Evolutionary conservation across 1,284 basidiomycete genomes (phyloP), one percentile per base, ranked within the genome.

Genomic region (Fomes fomentarius): DNA sequence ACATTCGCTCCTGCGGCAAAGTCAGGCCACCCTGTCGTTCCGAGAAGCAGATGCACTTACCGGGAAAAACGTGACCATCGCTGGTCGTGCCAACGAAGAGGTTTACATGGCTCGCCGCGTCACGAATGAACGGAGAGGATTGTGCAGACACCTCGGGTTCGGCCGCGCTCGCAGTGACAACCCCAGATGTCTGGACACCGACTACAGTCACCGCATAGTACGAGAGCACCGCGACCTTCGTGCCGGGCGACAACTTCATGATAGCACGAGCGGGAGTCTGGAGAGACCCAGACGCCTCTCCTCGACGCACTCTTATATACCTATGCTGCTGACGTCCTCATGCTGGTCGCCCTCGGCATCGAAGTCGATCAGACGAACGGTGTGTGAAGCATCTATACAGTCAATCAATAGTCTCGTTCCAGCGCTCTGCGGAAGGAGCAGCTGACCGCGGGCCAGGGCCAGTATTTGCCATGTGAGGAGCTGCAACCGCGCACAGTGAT

Each of bases 1-100:
- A 84, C 64, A 1, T 81, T 84, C 1, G 82, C 84, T 39, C 84
- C 82, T 83, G 41, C 3, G 6, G 2, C n/a, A 15, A 8, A 3
- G 12, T 24, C 12, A 21, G 22, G 1, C 26, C 15, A 26, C 8
- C 9, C 12, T 10, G n/a, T 11, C 15, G 24, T n/a, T 40, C 19
- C 24, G 3, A 37, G 26, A 21, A 28, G 22, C 24, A 43, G 17
- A 7, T 19, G 7, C 30, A 56, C 68, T 31, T 49, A 81, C 83
- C 84, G 39, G 84, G 82, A 63, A 86, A 86, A 21, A 81, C 79
- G 66, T 86, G 82, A 0, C 84, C 84, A 11, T 80, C 82, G 57
- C 83, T 82, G 1, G 67, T 70, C 1, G 83, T 84, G 22, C 83
- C 83, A 26, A 85, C 81, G 66, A 85, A 85, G 22, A 79, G 71